A percentile compares a stretch with the other conserved stretches of the same genome.
These are phyloP conservation scores for Oryza glumipatula DNA, from an alignment of 176 grass and related monocot genomes.

Conservation along the genomic window DNA sequence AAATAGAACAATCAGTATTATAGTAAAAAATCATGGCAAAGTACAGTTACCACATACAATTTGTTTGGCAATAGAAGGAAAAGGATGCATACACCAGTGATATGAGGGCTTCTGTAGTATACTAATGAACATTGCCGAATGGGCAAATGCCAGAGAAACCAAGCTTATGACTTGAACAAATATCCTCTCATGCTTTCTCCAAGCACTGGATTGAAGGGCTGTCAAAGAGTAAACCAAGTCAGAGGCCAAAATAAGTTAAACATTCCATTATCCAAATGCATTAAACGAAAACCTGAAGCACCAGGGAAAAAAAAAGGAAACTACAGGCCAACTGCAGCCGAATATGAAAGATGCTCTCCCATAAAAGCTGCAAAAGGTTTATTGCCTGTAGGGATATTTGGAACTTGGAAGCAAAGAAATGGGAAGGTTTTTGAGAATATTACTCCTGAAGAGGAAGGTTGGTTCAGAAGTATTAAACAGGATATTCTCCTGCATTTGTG, in stretches of 20 bases:
- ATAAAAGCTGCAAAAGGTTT: background rate
- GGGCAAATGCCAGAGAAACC: background rate
- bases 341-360: conserved; percentile 9
- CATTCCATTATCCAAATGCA: background rate
- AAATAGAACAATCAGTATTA: conserved; percentile 23
- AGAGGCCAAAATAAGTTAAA: background rate
- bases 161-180: background rate
- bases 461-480: too few relatives aligned
- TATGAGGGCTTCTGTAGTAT: conserved; percentile 2
- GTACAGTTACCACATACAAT: conserved; percentile 16
- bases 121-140: conserved; percentile 1
- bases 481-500: too few relatives aligned
- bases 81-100: background rate
- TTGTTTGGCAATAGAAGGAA: background rate
- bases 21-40: conserved; percentile 3
- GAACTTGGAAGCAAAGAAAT: too few relatives aligned
- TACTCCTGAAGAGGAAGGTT: too few relatives aligned
- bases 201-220: conserved; percentile 2
- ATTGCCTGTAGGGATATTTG: too few relatives aligned
- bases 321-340: background rate
- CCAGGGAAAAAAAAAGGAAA: background rate
- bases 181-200: background rate
- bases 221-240: background rate
- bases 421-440: too few relatives aligned
- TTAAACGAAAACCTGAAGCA: background rate